A percentile compares a stretch with the other conserved stretches of the same genome.
Evolutionary conservation across 495 filamentous ascomycete species (phyloP).

Genomic region (Penicillium diatomitis): DNA sequence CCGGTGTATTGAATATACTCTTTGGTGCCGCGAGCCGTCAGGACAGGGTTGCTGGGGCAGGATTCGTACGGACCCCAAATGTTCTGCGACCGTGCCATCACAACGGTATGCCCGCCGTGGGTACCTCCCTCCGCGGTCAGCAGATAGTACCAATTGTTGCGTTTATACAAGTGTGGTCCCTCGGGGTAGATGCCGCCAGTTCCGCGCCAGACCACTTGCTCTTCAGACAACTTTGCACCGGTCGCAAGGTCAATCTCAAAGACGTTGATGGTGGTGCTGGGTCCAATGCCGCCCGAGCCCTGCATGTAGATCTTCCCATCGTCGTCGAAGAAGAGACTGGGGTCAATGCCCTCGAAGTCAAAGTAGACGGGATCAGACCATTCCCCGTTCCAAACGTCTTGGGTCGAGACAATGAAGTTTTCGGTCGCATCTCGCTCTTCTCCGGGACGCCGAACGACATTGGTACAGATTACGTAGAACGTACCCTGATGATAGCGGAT

Average conservation of each 20-base stretch:
- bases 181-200: background rate
- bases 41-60: conserved; percentile 40
- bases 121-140: conserved; percentile 54
- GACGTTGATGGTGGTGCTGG: conserved; percentile 12
- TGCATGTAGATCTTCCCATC: conserved; percentile 17
- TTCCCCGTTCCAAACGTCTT: background rate
- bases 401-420: background rate
- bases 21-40: conserved; percentile 38
- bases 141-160: conserved; percentile 52
- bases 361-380: conserved; percentile 20
- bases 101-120: conserved; percentile 40
- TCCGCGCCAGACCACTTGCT: background rate
- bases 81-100: conserved; percentile 42
- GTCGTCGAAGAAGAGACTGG: conserved; percentile 14
- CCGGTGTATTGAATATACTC: conserved; percentile 20
- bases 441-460: conserved; percentile 3
- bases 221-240: background rate
- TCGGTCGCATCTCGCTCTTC: background rate
- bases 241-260: conserved; percentile 9
- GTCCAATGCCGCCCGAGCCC: conserved; percentile 1
- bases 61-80: conserved; percentile 43
- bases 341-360: conserved; percentile 22
- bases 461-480: conserved; percentile 36
- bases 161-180: conserved; percentile 34
- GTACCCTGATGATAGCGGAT: conserved; percentile 17